Evolutionary conservation across 768 basidiomycete species (phyloP).

Genomic region (Tremella yokohamensis): DNA sequence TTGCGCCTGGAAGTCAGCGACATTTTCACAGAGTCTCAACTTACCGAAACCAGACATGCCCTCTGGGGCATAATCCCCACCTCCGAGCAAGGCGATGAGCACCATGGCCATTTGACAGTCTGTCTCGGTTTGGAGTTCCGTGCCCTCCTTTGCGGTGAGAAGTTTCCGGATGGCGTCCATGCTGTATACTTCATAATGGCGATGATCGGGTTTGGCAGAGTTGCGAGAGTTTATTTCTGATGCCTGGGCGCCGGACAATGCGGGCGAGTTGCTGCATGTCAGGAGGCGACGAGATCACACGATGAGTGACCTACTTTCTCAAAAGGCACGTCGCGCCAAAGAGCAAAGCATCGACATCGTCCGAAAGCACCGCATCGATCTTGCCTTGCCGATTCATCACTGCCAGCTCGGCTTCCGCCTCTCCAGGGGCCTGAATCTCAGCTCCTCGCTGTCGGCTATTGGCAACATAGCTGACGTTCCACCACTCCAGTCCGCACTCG

Average conservation of each 20-base stretch:
- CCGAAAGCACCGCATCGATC: slow-evolving; percentile 84
- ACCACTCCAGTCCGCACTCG: slow-evolving; percentile 55
- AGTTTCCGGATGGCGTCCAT: slow-evolving; percentile 61
- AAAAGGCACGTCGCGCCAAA: slow-evolving; percentile 82
- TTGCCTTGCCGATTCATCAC: slow-evolving; percentile 74
- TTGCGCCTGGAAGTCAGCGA: slow-evolving; percentile 39
- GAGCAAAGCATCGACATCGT: slow-evolving; percentile 88
- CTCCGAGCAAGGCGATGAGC: slow-evolving; percentile 77
- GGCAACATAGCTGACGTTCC: slow-evolving; percentile 52
- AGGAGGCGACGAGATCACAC: not conserved
- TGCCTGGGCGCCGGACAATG: slow-evolving; percentile 52
- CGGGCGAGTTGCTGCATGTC: slow-evolving; percentile 37
- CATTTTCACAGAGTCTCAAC: slow-evolving; percentile 2
- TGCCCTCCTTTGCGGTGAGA: slow-evolving; percentile 64
- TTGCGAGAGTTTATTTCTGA: slow-evolving; percentile 55
- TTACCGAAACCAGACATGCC: slow-evolving; percentile 44
- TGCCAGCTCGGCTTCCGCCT: slow-evolving; percentile 91
- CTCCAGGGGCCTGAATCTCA: slow-evolving; percentile 64
- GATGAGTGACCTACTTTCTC: slow-evolving; percentile 64
- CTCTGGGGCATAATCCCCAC: slow-evolving; percentile 79
- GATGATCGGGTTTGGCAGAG: slow-evolving; percentile 21
- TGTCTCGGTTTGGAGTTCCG: slow-evolving; percentile 53
- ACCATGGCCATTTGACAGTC: slow-evolving; percentile 65
- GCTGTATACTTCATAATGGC: slow-evolving; percentile 49
- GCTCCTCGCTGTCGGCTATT: not conserved